Conservation (phyloP, 768 basidiomycete species). For the Gelatoporia subvermispora region DNA sequence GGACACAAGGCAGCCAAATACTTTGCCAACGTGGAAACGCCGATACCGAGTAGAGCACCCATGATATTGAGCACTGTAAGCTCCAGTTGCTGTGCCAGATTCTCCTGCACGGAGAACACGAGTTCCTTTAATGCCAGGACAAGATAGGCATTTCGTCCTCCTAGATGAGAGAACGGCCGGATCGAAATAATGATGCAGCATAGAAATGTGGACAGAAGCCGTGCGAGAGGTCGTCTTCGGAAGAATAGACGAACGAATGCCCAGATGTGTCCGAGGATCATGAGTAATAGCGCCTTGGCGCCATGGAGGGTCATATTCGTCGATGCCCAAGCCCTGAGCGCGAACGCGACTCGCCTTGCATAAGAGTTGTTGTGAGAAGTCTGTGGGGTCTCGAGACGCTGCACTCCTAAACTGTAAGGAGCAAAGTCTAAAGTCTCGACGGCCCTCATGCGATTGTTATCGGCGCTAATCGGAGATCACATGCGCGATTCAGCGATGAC, state of each 20-base stretch:
- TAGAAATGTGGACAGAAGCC: constrained; percentile 39
- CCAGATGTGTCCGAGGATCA: too few species aligned
- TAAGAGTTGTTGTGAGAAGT: too few species aligned
- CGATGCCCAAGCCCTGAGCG: too few species aligned
- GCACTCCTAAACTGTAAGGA: too few species aligned
- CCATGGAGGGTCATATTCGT: too few species aligned
- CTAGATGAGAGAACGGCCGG: constrained; percentile 35
- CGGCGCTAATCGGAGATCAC: too few species aligned
- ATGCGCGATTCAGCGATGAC: too few species aligned
- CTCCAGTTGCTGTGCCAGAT: constrained; percentile 44
- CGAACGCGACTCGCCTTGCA: too few species aligned
- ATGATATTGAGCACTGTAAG: constrained; percentile 37
- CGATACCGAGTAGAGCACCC: constrained; percentile 38
- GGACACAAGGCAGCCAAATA: constrained; percentile 26
- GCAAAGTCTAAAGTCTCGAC: too few species aligned
- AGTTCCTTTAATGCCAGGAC: constrained; percentile 38
- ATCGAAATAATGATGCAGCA: constrained; percentile 35
- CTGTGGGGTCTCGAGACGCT: too few species aligned
- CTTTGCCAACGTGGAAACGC: constrained; percentile 30
- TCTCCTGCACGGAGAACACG: constrained; percentile 42
- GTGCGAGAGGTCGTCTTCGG: constrained; percentile 32
- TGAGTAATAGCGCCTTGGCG: too few species aligned
- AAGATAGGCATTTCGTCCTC: constrained; percentile 36
- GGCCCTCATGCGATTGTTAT: too few species aligned
- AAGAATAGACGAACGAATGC: constrained; percentile 9